Percentiles rank a stretch among this genome's conserved stretches.
Conservation (phyloP, 23 red algal species). For the Agarophyton chilense region DNA sequence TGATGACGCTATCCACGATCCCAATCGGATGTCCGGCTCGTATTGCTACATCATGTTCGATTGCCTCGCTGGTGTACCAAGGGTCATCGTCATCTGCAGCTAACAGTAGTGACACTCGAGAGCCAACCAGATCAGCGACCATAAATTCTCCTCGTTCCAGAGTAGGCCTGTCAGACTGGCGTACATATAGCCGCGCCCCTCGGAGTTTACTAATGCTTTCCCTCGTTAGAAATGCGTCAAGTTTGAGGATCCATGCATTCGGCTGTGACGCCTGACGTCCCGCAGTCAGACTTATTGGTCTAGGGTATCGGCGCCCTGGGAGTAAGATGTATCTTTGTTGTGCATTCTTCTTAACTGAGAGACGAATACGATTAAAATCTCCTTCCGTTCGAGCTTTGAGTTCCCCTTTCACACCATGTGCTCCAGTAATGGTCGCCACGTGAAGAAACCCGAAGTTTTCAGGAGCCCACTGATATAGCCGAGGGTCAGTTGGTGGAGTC, state of each 20-base stretch:
- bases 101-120: constrained; percentile 7
- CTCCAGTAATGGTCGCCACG: constrained; percentile 67
- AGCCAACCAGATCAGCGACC: constrained; percentile 62
- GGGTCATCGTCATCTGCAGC: not conserved
- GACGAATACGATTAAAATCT: constrained; percentile 58
- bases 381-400: constrained; percentile 51
- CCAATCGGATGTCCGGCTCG: constrained; percentile 44
- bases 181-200: constrained; percentile 71
- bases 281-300: constrained; percentile 61
- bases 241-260: constrained; percentile 57
- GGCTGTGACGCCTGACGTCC: constrained; percentile 74
- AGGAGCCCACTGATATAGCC: constrained; percentile 48
- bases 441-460: constrained; percentile 83
- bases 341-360: constrained; percentile 19
- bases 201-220: constrained; percentile 47
- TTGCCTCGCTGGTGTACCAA: not conserved
- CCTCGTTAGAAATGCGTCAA: constrained; percentile 3
- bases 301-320: constrained; percentile 77
- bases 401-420: constrained; percentile 84
- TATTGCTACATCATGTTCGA: not conserved
- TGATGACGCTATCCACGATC: constrained; percentile 65
- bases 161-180: constrained; percentile 48
- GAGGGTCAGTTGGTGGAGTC: not conserved
- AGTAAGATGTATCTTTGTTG: constrained; percentile 74
- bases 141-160: constrained; percentile 61